Percentiles rank a stretch among this genome's conserved stretches.
These are phyloP conservation scores for Lippia alba DNA, from an alignment of 305 asterid species.

Conservation along the genomic window DNA sequence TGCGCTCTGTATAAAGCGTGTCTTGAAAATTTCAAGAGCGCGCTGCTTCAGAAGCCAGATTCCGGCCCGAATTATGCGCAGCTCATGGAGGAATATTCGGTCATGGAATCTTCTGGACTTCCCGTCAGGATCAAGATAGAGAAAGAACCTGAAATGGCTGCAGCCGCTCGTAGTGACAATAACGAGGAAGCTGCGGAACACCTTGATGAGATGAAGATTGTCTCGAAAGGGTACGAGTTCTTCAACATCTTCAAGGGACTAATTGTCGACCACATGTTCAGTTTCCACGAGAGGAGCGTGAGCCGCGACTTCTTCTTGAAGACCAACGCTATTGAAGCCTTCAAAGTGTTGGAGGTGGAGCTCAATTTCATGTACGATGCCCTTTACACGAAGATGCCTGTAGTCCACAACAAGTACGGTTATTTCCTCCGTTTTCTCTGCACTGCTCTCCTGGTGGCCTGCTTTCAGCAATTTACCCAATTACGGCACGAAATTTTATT, in stretches of 20 bases:
- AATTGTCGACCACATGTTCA: constrained; percentile 38
- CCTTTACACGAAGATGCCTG: constrained; percentile 39
- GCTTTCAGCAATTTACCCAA: not conserved
- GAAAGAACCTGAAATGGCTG: constrained; percentile 4
- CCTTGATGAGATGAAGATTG: not conserved
- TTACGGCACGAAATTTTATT: constrained; percentile 8
- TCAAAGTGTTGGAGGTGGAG: constrained; percentile 38
- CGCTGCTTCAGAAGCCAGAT: constrained; percentile 33
- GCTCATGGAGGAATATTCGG: constrained; percentile 40
- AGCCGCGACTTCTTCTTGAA: constrained; percentile 25
- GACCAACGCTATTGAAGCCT: not conserved
- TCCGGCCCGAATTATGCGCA: constrained; percentile 44
- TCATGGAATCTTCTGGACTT: no score
- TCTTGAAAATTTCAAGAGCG: constrained; percentile 27
- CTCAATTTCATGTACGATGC: constrained; percentile 43
- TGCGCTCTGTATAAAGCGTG: constrained; percentile 33
- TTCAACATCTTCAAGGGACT: constrained; percentile 33
- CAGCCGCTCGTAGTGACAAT: not conserved
- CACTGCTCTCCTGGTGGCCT: constrained; percentile 24
- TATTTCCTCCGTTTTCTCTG: constrained; percentile 28
- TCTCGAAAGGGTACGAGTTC: constrained; percentile 9
- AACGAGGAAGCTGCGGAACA: no score
- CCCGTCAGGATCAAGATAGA: not conserved
- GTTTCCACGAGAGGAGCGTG: constrained; percentile 31
- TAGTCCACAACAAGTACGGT: not conserved